phyloP scores from a whole-genome alignment of 495 filamentous ascomycete species.

The Mytilinidion resinicola region DNA sequence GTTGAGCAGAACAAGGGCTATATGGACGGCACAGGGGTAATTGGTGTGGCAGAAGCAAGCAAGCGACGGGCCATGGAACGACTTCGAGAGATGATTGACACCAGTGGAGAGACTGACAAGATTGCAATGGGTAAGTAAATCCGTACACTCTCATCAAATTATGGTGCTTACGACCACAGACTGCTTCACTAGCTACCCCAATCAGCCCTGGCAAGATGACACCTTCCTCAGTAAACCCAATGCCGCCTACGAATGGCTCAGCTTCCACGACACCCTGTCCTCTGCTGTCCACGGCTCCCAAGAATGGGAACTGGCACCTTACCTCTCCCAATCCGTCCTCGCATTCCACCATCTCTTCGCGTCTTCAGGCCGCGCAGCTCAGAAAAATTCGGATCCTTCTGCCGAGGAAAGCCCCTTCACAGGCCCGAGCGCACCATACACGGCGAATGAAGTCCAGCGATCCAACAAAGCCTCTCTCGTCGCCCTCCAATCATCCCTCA shows the following conservation, averaged over 20 bases:
- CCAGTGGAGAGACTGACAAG: constrained; percentile 79
- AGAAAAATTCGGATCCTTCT: background rate
- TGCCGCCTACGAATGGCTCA: constrained; percentile 83
- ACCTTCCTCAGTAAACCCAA: constrained; percentile 82
- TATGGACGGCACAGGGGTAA: constrained; percentile 31
- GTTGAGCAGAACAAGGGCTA: constrained; percentile 24
- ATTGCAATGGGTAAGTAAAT: constrained; percentile 57
- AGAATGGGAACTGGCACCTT: constrained; percentile 82
- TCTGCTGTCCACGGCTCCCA: constrained; percentile 65
- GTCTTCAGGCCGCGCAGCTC: constrained; percentile 36
- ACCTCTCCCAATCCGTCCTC: constrained; percentile 75
- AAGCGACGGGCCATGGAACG: constrained; percentile 73
- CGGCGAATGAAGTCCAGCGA: constrained; percentile 70
- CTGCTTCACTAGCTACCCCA: constrained; percentile 77
- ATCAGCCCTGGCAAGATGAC: constrained; percentile 86
- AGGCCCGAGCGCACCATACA: constrained; percentile 71
- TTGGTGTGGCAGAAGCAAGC: constrained; percentile 62
- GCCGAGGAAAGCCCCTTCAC: constrained; percentile 59
- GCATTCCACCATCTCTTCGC: constrained; percentile 93
- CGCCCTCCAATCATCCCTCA: constrained; percentile 51
- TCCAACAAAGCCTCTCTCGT: constrained; percentile 52
- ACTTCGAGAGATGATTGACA: constrained; percentile 83
- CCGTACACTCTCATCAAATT: background rate
- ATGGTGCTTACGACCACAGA: constrained; percentile 35
- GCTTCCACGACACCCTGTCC: constrained; percentile 83